Evolutionary conservation across 1,139 yeast species (phyloP).

Genomic region (Candida sp.): DNA sequence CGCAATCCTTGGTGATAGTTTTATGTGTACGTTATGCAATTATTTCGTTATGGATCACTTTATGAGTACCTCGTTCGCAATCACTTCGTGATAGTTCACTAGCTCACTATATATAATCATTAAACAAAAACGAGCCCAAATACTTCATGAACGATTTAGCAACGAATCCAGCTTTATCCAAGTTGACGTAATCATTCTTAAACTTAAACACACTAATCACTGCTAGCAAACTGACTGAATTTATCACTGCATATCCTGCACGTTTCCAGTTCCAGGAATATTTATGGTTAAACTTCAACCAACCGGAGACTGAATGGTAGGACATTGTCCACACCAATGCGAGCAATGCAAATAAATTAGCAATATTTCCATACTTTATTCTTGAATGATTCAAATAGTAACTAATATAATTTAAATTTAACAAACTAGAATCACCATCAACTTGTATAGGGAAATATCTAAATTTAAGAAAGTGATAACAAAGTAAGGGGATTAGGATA

Average conservation of each 20-base stretch:
- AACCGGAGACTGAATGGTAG: constrained; percentile 39
- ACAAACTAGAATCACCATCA: constrained; percentile 65
- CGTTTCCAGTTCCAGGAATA: constrained; percentile 27
- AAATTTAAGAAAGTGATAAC: constrained; percentile 46
- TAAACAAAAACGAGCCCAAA: constrained; percentile 9
- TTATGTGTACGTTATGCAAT: no score
- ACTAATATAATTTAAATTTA: constrained; percentile 52
- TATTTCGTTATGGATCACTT: no score
- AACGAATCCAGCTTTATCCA: constrained; percentile 23
- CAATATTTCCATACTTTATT: constrained; percentile 13
- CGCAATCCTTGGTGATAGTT: no score
- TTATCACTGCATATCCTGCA: constrained; percentile 30
- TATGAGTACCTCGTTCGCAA: no score
- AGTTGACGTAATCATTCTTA: constrained; percentile 10
- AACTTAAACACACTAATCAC: constrained; percentile 21
- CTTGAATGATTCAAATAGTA: constrained; percentile 31
- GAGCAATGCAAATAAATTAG: constrained; percentile 18
- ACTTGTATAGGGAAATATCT: constrained; percentile 47
- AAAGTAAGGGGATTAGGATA: constrained; percentile 41
- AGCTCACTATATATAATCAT: background rate
- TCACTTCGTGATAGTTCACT: no score
- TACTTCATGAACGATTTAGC: constrained; percentile 27
- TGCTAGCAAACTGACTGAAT: constrained; percentile 21
- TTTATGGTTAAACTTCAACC: constrained; percentile 26
- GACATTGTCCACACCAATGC: constrained; percentile 20